These are phyloP conservation scores for Clonostachys rhizophaga DNA, from an alignment of 2,329 filamentous ascomycete genomes.

Conservation along the genomic window DNA sequence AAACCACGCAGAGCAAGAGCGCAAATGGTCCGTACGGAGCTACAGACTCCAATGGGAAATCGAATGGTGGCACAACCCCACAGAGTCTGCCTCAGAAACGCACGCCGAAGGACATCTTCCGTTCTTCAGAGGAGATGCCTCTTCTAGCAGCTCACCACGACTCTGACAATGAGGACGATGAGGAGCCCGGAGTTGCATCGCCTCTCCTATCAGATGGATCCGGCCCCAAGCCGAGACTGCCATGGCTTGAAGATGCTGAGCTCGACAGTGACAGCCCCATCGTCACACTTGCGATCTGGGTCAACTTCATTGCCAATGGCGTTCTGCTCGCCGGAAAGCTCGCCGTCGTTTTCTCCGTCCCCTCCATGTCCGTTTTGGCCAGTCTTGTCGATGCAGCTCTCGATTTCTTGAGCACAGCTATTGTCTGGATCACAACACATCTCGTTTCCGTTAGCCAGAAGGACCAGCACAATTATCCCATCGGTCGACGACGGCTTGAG, in stretches of 20 bases:
- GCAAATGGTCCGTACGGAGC: constrained; percentile 17
- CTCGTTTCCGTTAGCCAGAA: constrained; percentile 61
- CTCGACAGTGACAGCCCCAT: constrained; percentile 69
- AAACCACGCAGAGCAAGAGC: not conserved
- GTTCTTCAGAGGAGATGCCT: constrained; percentile 64
- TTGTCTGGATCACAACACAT: constrained; percentile 74
- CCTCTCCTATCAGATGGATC: constrained; percentile 10
- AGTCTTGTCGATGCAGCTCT: constrained; percentile 75
- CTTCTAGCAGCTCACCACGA: constrained; percentile 46
- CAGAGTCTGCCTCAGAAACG: constrained; percentile 57
- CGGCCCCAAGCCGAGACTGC: constrained; percentile 52
- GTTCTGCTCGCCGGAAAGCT: constrained; percentile 73
- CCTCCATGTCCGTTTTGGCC: constrained; percentile 76
- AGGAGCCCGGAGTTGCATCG: constrained; percentile 25
- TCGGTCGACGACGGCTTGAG: constrained; percentile 70
- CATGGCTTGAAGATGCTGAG: constrained; percentile 67
- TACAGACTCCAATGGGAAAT: constrained; percentile 18
- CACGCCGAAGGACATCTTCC: constrained; percentile 84
- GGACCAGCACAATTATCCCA: constrained; percentile 72
- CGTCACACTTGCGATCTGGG: constrained; percentile 81
- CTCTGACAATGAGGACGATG: constrained; percentile 33
- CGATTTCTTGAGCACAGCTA: constrained; percentile 77
- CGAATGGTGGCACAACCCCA: constrained; percentile 7
- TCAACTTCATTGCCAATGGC: constrained; percentile 77
- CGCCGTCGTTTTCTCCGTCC: constrained; percentile 70